Evolutionary conservation across 345 rosid genomes (phyloP).

Genomic region (Boechera retrofracta): DNA sequence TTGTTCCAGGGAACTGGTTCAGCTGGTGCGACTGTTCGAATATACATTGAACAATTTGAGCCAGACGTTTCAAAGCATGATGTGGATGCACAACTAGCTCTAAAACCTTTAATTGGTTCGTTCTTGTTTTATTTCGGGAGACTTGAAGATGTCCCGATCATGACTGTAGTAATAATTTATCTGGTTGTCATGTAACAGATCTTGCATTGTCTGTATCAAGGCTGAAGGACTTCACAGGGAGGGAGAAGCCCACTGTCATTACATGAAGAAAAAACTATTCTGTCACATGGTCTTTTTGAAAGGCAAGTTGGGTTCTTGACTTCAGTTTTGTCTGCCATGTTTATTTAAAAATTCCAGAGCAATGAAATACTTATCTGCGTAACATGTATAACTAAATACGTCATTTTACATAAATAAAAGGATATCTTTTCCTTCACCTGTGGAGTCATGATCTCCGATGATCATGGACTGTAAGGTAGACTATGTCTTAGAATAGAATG

Average conservation of each 20-base stretch:
- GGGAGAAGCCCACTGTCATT: conserved; percentile 96
- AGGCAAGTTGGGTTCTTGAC: conserved; percentile 44
- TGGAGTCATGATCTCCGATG: conserved; percentile 8
- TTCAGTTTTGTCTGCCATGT: conserved; percentile 53
- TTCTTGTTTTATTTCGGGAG: conserved; percentile 16
- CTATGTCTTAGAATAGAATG: conserved; percentile 9
- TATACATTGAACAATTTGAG: conserved; percentile 83
- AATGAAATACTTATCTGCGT: conserved; percentile 42
- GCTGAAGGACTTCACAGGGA: conserved; percentile 86
- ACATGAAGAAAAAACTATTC: conserved; percentile 50
- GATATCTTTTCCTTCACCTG: conserved; percentile 8
- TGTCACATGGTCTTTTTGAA: conserved; percentile 28
- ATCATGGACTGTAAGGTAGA: conserved; percentile 28
- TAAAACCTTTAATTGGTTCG: conserved; percentile 86
- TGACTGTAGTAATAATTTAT: conserved; percentile 25
- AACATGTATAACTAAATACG: conserved; percentile 20
- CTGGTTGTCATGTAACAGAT: conserved; percentile 57
- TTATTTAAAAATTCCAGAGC: conserved; percentile 31
- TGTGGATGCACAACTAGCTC: conserved; percentile 83
- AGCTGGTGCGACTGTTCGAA: conserved; percentile 88
- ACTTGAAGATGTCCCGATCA: conserved; percentile 9
- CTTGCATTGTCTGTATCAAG: conserved; percentile 83
- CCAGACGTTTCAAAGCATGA: conserved; percentile 85
- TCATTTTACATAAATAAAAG: conserved; percentile 24
- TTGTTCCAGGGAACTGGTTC: conserved; percentile 86